A percentile compares a stretch with the other conserved stretches of the same genome.
Conservation (phyloP, 352 stramenopile species). For the Phytophthora cryptogea region DNA sequence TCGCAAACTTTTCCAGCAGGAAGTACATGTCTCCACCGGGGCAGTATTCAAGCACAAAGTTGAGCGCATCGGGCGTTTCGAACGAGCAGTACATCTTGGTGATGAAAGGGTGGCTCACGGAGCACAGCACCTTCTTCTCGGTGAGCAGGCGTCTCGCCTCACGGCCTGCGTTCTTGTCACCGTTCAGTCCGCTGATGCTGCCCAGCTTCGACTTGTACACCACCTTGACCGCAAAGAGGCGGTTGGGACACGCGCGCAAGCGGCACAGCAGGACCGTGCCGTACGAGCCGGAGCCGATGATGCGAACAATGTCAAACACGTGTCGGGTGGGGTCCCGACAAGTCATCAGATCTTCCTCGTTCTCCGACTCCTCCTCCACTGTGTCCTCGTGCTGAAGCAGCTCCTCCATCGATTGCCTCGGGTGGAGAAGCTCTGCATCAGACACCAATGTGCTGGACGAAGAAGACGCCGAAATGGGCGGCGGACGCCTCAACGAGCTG, state of each 20-base stretch:
- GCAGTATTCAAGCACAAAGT: constrained; percentile 99
- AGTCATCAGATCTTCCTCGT: constrained; percentile 13
- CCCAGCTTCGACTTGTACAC: constrained; percentile 76
- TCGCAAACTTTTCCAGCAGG: constrained; percentile 87
- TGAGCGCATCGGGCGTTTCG: constrained; percentile 90
- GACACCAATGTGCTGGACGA: constrained; percentile 53
- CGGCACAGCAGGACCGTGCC: constrained; percentile 73
- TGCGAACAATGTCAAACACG: constrained; percentile 72
- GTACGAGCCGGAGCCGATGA: constrained; percentile 81
- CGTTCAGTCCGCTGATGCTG: constrained; percentile 28
- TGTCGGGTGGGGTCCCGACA: constrained; percentile 31
- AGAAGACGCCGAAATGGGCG: constrained; percentile 51
- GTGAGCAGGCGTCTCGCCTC: constrained; percentile 89
- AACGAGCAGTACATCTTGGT: constrained; percentile 96
- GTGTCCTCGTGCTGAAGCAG: constrained; percentile 33
- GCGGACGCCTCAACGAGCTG: constrained; percentile 22
- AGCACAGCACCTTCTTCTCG: constrained; percentile 97
- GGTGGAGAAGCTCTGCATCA: constrained; percentile 36
- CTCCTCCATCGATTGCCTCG: constrained; percentile 33
- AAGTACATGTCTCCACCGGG: constrained; percentile 97
- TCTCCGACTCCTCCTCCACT: constrained; percentile 20
- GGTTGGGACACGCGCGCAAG: constrained; percentile 42
- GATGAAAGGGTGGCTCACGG: constrained; percentile 97
- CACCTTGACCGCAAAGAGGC: constrained; percentile 76
- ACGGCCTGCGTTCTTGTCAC: constrained; percentile 35